Conservation (phyloP, 2,329 filamentous ascomycete genomes). For the Proliferodiscus dingleyae region DNA sequence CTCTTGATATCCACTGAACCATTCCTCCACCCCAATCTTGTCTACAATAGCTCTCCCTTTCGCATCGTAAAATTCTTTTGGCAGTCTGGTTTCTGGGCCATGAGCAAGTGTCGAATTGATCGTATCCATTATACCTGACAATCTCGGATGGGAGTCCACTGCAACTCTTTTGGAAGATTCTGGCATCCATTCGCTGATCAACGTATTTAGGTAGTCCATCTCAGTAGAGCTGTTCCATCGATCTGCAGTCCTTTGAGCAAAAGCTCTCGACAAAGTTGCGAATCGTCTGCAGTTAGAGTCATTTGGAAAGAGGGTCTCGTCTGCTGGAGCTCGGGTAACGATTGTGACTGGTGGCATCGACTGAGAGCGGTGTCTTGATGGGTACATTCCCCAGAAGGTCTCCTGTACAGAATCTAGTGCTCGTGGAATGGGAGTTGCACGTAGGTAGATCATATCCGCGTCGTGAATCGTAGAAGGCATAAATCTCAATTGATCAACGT, state of each 20-base stretch:
- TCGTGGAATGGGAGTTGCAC: constrained; percentile 68
- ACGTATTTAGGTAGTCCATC: constrained; percentile 74
- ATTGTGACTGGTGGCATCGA: constrained; percentile 60
- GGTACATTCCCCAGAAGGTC: constrained; percentile 71
- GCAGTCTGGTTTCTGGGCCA: constrained; percentile 71
- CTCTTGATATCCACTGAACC: constrained; percentile 84
- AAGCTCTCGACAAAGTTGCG: constrained; percentile 62
- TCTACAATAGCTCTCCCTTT: constrained; percentile 66
- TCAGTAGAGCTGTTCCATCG: constrained; percentile 74
- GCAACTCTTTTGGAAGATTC: constrained; percentile 61
- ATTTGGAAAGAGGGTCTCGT: constrained; percentile 79
- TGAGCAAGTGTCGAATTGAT: constrained; percentile 87
- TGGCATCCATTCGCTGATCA: constrained; percentile 84
- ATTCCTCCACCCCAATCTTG: constrained; percentile 78
- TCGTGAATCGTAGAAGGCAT: constrained; percentile 54
- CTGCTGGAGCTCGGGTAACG: constrained; percentile 56
- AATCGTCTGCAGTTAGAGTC: constrained; percentile 70
- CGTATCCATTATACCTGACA: constrained; percentile 91
- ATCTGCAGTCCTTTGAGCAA: constrained; percentile 65
- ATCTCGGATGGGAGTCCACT: constrained; percentile 76
- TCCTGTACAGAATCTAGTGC: constrained; percentile 76
- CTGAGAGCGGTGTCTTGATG: constrained; percentile 43
- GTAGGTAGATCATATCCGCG: constrained; percentile 63
- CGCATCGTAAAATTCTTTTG: constrained; percentile 80
- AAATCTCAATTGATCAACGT: constrained; percentile 70